phyloP scores from a whole-genome alignment of 257 asterid species.

The Gentiana dahurica region DNA sequence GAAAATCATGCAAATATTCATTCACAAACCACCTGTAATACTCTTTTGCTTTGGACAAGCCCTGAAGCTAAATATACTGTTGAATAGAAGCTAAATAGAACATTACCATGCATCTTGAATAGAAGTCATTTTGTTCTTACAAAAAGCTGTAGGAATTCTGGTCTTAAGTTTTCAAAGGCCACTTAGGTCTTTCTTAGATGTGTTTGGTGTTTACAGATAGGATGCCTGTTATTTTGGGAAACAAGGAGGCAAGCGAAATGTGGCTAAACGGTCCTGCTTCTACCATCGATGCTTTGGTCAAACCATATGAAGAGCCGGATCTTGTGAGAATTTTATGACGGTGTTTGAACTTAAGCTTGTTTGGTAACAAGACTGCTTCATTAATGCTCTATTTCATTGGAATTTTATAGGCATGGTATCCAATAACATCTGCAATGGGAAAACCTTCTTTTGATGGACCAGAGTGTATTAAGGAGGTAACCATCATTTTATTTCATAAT shows the following conservation, averaged over 20 bases:
- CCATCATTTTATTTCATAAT: background rate
- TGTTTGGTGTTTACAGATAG: conserved; percentile 13
- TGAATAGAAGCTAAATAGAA: no score
- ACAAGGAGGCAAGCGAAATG: conserved; percentile 52
- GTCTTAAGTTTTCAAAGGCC: no score
- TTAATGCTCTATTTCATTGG: conserved; percentile 5
- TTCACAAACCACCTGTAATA: no score
- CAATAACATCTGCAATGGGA: conserved; percentile 89
- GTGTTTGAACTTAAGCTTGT: background rate
- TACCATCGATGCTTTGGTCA: conserved; percentile 46
- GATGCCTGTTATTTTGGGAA: conserved; percentile 93
- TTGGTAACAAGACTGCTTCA: background rate
- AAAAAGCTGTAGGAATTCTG: no score
- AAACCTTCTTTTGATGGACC: conserved; percentile 77
- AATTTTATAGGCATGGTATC: conserved; percentile 65
- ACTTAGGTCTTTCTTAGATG: no score
- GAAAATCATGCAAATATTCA: no score
- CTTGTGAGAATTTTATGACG: conserved; percentile 38
- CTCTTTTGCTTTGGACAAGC: no score
- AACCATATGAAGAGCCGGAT: conserved; percentile 72
- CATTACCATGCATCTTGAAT: no score
- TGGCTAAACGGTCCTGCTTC: conserved; percentile 68
- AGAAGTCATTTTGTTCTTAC: no score
- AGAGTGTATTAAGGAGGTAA: conserved; percentile 85
- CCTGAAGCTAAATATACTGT: no score